These are phyloP conservation scores for Tricholoma furcatifolium DNA, from an alignment of 768 basidiomycete species.

Conservation along the genomic window DNA sequence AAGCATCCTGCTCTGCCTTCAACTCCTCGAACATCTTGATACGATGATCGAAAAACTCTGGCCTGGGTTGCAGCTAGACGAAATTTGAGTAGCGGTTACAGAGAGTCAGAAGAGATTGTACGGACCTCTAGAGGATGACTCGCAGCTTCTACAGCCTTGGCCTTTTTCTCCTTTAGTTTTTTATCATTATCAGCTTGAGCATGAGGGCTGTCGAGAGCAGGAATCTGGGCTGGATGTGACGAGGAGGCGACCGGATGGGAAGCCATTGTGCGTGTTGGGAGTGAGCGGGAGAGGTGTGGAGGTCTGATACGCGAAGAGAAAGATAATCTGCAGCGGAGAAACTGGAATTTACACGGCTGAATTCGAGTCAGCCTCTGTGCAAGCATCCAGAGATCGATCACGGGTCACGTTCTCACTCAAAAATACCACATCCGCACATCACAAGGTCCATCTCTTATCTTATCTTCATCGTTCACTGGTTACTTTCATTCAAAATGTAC, in stretches of 20 bases:
- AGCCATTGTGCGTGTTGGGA: slow-evolving; percentile 27
- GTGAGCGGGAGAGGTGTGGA: slow-evolving; percentile 11
- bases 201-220: slow-evolving; percentile 45
- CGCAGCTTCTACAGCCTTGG: slow-evolving; percentile 35
- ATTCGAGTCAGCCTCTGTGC: slow-evolving; percentile 30
- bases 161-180: slow-evolving; percentile 39
- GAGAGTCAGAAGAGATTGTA: not conserved
- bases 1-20: slow-evolving; percentile 80
- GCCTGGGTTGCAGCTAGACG: slow-evolving; percentile 72
- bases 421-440: slow-evolving; percentile 3
- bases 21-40: slow-evolving; percentile 87
- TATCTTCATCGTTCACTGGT: slow-evolving; percentile 8
- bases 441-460: slow-evolving; percentile 11
- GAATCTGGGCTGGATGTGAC: slow-evolving; percentile 48
- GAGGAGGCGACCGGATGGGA: slow-evolving; percentile 57
- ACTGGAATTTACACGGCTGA: slow-evolving; percentile 25
- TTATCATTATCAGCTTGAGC: slow-evolving; percentile 18
- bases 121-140: slow-evolving; percentile 67
- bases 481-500: too few species aligned
- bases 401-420: slow-evolving; percentile 31
- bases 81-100: slow-evolving; percentile 6
- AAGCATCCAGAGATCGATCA: slow-evolving; percentile 40
- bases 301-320: slow-evolving; percentile 28
- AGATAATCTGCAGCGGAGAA: slow-evolving; percentile 31
- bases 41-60: slow-evolving; percentile 86